phyloP scores from a whole-genome alignment of 1,284 basidiomycete genomes.

The Malassezia cuniculi region DNA sequence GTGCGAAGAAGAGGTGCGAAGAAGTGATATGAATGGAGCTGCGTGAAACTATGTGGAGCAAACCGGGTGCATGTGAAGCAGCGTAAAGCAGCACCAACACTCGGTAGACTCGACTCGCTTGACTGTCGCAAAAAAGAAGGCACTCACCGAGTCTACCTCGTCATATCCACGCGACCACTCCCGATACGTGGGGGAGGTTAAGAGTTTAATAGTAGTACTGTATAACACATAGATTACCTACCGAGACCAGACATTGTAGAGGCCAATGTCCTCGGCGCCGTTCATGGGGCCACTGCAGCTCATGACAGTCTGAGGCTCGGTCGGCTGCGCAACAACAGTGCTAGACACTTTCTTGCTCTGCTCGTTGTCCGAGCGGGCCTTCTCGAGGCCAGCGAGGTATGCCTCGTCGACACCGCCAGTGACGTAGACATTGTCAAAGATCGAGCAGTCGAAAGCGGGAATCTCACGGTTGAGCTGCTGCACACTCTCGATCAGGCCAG shows the following conservation, averaged over 20 bases:
- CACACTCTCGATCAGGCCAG: conserved; percentile 77
- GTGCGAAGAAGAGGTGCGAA: too few relatives aligned
- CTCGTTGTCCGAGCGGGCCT: conserved; percentile 68
- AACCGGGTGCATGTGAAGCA: too few relatives aligned
- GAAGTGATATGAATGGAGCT: too few relatives aligned
- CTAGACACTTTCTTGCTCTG: conserved; percentile 48
- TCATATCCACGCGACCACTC: too few relatives aligned
- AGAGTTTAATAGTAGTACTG: too few relatives aligned
- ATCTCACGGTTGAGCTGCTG: conserved; percentile 72
- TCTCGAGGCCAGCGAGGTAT: conserved; percentile 68
- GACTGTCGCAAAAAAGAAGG: too few relatives aligned
- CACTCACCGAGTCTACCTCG: too few relatives aligned
- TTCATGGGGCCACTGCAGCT: conserved; percentile 42
- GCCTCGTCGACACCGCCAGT: conserved; percentile 84
- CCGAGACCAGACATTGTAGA: conserved; percentile 32
- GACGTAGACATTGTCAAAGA: conserved; percentile 92
- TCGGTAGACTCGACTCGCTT: too few relatives aligned
- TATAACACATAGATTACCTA: too few relatives aligned
- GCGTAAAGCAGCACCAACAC: too few relatives aligned
- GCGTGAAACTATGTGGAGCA: too few relatives aligned
- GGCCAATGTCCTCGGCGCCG: conserved; percentile 37
- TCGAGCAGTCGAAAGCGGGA: conserved; percentile 80
- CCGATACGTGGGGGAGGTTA: too few relatives aligned
- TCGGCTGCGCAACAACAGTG: conserved; percentile 6
- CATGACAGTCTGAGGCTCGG: conserved; percentile 18